Evolutionary conservation across 768 basidiomycete species (phyloP).

Genomic region (Lyophyllum semitale): DNA sequence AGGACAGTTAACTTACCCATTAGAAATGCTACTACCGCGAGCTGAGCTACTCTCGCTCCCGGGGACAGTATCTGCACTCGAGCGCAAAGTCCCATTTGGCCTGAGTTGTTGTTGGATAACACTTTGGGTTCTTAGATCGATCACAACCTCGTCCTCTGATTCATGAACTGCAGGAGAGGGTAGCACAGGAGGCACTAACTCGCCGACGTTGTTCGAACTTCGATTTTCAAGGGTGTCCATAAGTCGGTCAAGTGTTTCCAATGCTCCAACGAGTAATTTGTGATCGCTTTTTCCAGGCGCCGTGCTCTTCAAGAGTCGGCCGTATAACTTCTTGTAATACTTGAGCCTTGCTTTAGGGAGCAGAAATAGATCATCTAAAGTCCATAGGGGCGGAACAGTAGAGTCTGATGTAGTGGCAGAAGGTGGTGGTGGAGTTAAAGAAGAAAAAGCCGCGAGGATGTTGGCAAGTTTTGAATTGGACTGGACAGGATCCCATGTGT

Average conservation of each 20-base stretch:
- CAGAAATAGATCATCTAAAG: conserved; percentile 84
- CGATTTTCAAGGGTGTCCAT: conserved; percentile 66
- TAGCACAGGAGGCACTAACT: conserved; percentile 14
- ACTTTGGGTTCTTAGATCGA: conserved; percentile 50
- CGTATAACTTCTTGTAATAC: conserved; percentile 92
- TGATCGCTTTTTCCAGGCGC: conserved; percentile 87
- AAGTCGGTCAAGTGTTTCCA: conserved; percentile 80
- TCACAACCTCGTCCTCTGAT: conserved; percentile 57
- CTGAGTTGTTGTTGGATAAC: conserved; percentile 25
- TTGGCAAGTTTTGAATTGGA: conserved; percentile 70
- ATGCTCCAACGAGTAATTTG: conserved; percentile 72
- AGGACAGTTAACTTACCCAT: conserved; percentile 45
- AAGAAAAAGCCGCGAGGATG: conserved; percentile 72
- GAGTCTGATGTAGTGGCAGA: conserved; percentile 34
- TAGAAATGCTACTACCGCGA: conserved; percentile 53
- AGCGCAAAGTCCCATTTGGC: conserved; percentile 19
- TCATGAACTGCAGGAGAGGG: conserved; percentile 28
- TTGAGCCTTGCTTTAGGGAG: conserved; percentile 82
- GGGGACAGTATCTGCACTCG: conserved; percentile 29
- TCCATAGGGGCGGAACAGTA: conserved; percentile 59
- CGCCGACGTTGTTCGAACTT: conserved; percentile 52
- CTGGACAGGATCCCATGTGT: conserved; percentile 79
- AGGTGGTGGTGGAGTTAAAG: conserved; percentile 58
- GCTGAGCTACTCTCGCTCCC: conserved; percentile 55
- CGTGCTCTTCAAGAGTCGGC: conserved; percentile 82